A percentile compares a stretch with the other conserved stretches of the same genome.
phyloP scores from a whole-genome alignment of 306 rosid genomes.

The Inga leiocalycina region DNA sequence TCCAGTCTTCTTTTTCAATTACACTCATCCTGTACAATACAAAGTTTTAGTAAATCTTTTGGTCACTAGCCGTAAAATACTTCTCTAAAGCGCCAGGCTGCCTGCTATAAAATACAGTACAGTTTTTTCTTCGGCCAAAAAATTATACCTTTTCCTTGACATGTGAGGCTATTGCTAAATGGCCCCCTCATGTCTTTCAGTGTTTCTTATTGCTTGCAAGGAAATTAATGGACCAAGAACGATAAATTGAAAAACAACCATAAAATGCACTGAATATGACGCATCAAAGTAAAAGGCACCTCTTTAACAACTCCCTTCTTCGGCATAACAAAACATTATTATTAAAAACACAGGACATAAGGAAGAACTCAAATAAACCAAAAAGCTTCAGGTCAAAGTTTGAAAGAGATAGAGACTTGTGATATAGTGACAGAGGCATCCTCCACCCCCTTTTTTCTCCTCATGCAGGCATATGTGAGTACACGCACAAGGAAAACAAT shows the following conservation, averaged over 20 bases:
- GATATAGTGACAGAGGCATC: not conserved
- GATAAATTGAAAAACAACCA: not conserved
- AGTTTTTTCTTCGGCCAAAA: not conserved
- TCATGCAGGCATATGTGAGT: not conserved
- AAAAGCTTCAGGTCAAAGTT: not conserved
- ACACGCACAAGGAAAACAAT: not conserved
- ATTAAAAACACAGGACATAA: not conserved
- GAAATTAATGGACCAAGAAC: not conserved
- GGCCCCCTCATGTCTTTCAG: not conserved
- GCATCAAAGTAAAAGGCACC: not conserved
- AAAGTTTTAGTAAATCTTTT: slow-evolving; percentile 33
- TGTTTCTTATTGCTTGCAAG: not conserved
- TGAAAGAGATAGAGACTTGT: not conserved
- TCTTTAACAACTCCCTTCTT: not conserved
- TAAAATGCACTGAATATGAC: not conserved
- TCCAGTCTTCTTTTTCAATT: slow-evolving; percentile 89
- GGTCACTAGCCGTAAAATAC: slow-evolving; percentile 25
- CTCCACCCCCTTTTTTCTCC: not conserved
- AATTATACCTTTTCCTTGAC: not conserved
- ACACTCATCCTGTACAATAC: slow-evolving; percentile 64
- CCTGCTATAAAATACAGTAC: not conserved
- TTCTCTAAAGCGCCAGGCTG: slow-evolving; percentile 6
- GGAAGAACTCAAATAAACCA: not conserved
- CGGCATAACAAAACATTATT: not conserved
- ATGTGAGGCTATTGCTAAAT: not conserved